Base-by-base conservation (phyloP, 768 basidiomycete genomes). In the Mycena latifolia region DNA sequence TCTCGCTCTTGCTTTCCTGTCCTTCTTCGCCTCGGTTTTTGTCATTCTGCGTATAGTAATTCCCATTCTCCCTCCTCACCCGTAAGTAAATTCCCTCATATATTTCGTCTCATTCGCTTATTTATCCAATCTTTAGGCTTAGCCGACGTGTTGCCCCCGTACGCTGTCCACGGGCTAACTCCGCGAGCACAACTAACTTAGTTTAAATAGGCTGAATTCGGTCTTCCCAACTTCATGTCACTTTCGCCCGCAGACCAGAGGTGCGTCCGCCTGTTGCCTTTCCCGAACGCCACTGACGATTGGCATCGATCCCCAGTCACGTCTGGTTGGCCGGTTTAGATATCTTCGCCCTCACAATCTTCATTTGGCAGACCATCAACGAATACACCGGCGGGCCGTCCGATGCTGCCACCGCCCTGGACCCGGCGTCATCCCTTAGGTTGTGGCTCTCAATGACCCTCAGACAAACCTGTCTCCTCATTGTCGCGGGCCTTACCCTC, bases 121-220 rank as follows among this genome's bases (percentile, higher is more conserved):
- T 35, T 9, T 8, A 11, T 17, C n/a, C 18, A n/a, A 7, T 35
- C 8, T 35, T 24, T 28, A 69, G 69, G 29, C 80, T 92, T 75
- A 92, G 90, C 77, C 86, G 86, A 80, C 88, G 89, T 72, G 90
- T 91, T 74, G 84, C 88, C 75, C 91, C 91, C 56, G 92, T 92
- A 72, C 65, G 88, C 55, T 61, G 14, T 55, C 65, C 65, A 35
- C 61, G 47, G 63, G 55, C 65, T 55, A 53, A 64, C 60, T 70
- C 52, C 14, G 14, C 8, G 14, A 35, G 33, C 66, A 8, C 73
- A 27, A 45, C 74, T 66, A 55, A 67, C 65, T 70, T 65, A 24
- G 66, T 76, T 70, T 76, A 47, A n/a, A 53, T 18, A 93, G 92
- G 85, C 91, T 71, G 90, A 92, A 79, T 92, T 92, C 75, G 89